phyloP scores from a whole-genome alignment of 495 filamentous ascomycete species.

The Penicillium verhagenii region DNA sequence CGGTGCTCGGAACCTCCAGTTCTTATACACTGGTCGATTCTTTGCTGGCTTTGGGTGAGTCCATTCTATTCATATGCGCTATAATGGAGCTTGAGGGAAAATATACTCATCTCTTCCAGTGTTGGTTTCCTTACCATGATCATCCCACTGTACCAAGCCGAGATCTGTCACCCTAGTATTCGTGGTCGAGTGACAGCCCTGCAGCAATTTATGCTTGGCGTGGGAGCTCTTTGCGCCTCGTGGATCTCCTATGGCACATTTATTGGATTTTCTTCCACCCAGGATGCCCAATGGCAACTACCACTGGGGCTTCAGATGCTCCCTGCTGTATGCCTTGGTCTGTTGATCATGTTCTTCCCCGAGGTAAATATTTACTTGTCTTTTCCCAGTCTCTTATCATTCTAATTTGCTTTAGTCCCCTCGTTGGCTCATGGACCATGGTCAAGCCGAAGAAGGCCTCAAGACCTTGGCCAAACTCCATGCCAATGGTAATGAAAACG shows the following conservation, averaged over 20 bases:
- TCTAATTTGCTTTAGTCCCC: conserved; percentile 37
- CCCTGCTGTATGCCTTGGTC: conserved; percentile 40
- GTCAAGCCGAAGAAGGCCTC: conserved; percentile 47
- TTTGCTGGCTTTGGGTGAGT: conserved; percentile 53
- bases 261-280: conserved; percentile 46
- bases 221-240: conserved; percentile 39
- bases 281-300: conserved; percentile 42
- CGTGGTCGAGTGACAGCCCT: conserved; percentile 42
- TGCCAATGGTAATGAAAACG: conserved; percentile 42
- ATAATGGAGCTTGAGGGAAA: not conserved
- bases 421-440: conserved; percentile 55
- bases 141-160: conserved; percentile 47
- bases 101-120: conserved; percentile 9
- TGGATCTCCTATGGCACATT: conserved; percentile 49
- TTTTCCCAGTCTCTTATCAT: conserved; percentile 8
- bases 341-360: conserved; percentile 47
- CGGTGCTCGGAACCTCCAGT: conserved; percentile 35
- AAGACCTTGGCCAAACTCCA: conserved; percentile 51
- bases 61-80: no score
- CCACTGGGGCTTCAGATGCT: conserved; percentile 43
- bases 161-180: conserved; percentile 45
- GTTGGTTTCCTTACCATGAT: conserved; percentile 63
- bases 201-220: conserved; percentile 48
- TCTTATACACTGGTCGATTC: conserved; percentile 42
- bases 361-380: conserved; percentile 34